A percentile compares a stretch with the other conserved stretches of the same genome.
These are phyloP conservation scores for Fusarium sp. DNA, from an alignment of 2,329 filamentous ascomycete genomes.

Conservation along the genomic window DNA sequence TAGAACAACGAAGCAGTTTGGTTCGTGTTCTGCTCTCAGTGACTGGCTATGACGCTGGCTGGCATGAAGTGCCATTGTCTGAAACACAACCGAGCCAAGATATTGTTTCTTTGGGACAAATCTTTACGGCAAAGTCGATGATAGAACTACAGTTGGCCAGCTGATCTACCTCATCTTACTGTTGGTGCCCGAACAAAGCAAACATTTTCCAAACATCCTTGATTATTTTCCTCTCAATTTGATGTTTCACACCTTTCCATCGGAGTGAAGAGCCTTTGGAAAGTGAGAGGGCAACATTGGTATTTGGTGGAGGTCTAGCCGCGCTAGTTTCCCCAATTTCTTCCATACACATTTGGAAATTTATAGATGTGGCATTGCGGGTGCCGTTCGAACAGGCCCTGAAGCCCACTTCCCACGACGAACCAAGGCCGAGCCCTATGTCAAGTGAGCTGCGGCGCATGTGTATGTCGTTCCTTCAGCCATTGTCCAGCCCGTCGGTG, in stretches of 20 bases:
- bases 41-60: constrained; percentile 1
- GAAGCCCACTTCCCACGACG: constrained; percentile 27
- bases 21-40: constrained; percentile 3
- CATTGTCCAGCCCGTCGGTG: constrained; percentile 35
- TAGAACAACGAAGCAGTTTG: constrained; percentile 6
- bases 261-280: background rate
- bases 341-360: constrained; percentile 37
- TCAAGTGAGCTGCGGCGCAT: constrained; percentile 51
- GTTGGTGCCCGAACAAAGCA: constrained; percentile 41
- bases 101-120: constrained; percentile 9
- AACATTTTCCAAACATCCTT: background rate
- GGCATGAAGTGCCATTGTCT: constrained; percentile 5
- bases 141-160: constrained; percentile 10
- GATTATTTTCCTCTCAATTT: background rate
- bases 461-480: constrained; percentile 45
- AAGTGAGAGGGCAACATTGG: constrained; percentile 10
- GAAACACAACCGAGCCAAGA: constrained; percentile 18
- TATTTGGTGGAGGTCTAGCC: constrained; percentile 15
- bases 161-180: constrained; percentile 9
- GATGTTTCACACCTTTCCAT: constrained; percentile 6
- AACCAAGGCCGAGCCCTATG: constrained; percentile 41
- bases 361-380: constrained; percentile 44
- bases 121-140: constrained; percentile 13
- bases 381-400: constrained; percentile 37
- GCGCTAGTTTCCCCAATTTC: constrained; percentile 26